phyloP scores from a whole-genome alignment of 257 asterid species.

The Capsicum chinense region DNA sequence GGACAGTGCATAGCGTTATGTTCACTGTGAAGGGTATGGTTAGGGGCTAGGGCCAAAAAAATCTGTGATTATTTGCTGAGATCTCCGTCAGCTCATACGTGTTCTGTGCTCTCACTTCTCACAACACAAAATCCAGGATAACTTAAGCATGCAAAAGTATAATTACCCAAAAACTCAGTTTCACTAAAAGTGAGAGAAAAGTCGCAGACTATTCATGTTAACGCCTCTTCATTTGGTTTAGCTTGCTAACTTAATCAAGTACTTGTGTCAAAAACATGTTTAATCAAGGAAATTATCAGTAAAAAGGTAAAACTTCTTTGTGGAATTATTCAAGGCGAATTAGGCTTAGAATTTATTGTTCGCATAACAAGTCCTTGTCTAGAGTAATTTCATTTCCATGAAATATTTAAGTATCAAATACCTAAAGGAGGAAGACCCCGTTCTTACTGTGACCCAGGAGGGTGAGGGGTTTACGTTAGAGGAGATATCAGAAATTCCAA shows the following conservation, averaged over 20 bases:
- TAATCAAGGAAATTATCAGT: background rate
- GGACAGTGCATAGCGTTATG: background rate
- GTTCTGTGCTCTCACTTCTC: background rate
- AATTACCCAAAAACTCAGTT: constrained; percentile 32
- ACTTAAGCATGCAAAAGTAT: constrained; percentile 54
- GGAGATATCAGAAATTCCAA: background rate
- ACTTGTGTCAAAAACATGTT: background rate
- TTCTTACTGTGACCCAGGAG: background rate
- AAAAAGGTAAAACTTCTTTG: background rate
- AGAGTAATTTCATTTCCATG: background rate
- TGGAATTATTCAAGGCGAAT: background rate
- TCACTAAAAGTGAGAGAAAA: background rate
- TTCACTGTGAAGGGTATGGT: background rate
- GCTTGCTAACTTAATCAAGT: background rate
- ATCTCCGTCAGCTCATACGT: background rate
- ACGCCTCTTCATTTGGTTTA: background rate
- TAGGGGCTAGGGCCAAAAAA: background rate
- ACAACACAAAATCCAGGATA: background rate
- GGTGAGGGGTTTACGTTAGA: background rate
- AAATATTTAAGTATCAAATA: no score
- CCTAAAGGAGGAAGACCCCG: background rate
- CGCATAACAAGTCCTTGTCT: background rate
- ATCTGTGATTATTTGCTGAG: constrained; percentile 14
- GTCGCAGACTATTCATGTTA: background rate
- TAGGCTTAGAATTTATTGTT: background rate